Base-by-base conservation (phyloP, 768 basidiomycete species). In the Leucosporidium creatinivorum region DNA sequence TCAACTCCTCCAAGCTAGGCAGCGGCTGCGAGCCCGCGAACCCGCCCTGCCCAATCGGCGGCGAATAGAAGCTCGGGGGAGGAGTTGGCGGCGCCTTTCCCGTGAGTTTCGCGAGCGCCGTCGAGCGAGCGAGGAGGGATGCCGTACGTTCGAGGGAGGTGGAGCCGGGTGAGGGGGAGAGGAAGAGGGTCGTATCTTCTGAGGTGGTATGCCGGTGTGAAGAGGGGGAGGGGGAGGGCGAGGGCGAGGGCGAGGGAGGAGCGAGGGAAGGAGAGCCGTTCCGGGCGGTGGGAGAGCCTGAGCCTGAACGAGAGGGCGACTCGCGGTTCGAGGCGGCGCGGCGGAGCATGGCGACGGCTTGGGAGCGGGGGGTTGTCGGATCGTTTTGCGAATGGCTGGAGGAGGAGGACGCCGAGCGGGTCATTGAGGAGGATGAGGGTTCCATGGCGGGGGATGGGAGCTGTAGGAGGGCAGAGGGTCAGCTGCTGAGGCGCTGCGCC, bases 81-180 rank as follows among this genome's bases (percentile, higher is more conserved):
- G 65, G 65, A 10, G 66, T 59, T 19, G 67, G 66, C 0, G 65
- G 67, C 0, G 64, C 58, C 17, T 67, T 66, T 23, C 74, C 74
- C 23, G 72, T 73, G 25, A 75, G 67, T 30, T 73, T 73, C 1
- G 74, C 69, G 63, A 75, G 66, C 21, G 74, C 74, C n/a, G 68
- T 61, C 31, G 66, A 56, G 23, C 74, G 66, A 0, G 74, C 74
- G 44, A 73, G 63, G 51, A 69, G 63, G 7, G 71, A 73, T 6
- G 71, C 66, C n/a, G 65, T 65, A 25, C 71, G 49, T 44, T 73
- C 65, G 58, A 73, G 71, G 52, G 30, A 50, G 9, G 60, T 31
- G 58, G 39, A 44, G 8, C 58, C 62, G 9, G 62, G 52, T 15
- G 52, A 36, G 33, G 57, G 21, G 25, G 21, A n/a, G 55, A 58